These are phyloP conservation scores for Russula foetens DNA, from an alignment of 768 basidiomycete genomes.

Conservation along the genomic window DNA sequence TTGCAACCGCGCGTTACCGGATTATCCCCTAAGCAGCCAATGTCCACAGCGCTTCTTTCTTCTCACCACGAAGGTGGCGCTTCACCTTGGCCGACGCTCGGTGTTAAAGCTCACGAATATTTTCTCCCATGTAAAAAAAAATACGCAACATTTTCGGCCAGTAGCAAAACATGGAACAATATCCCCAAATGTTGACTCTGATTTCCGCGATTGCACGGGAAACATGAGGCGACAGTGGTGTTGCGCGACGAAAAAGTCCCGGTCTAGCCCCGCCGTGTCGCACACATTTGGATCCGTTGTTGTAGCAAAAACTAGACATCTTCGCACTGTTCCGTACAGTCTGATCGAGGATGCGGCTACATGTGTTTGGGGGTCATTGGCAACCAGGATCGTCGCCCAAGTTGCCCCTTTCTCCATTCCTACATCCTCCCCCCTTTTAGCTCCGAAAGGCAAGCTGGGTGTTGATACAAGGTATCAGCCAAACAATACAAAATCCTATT, in stretches of 20 bases:
- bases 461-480: not conserved
- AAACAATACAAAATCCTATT: not conserved
- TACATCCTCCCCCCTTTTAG: not conserved
- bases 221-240: conserved; percentile 5
- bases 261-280: conserved; percentile 1
- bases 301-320: conserved; percentile 6
- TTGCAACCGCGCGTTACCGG: not conserved
- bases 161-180: conserved; percentile 7
- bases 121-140: not conserved
- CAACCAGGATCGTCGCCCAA: conserved; percentile 12
- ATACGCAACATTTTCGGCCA: not conserved
- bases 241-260: not conserved
- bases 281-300: not conserved
- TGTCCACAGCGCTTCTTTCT: not conserved
- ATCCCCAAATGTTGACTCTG: not conserved
- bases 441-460: conserved; percentile 4
- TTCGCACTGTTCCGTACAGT: conserved; percentile 14
- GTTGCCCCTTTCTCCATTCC: not conserved
- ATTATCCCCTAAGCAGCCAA: not conserved
- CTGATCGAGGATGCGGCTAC: conserved; percentile 2
- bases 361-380: conserved; percentile 14
- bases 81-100: not conserved
- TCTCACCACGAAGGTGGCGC: not conserved
- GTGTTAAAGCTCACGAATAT: not conserved
- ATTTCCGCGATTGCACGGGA: not conserved